A percentile compares a stretch with the other conserved stretches of the same genome.
These are phyloP conservation scores for Gypsophila paniculata DNA, from an alignment of 179 eudicot genomes.

Conservation along the genomic window DNA sequence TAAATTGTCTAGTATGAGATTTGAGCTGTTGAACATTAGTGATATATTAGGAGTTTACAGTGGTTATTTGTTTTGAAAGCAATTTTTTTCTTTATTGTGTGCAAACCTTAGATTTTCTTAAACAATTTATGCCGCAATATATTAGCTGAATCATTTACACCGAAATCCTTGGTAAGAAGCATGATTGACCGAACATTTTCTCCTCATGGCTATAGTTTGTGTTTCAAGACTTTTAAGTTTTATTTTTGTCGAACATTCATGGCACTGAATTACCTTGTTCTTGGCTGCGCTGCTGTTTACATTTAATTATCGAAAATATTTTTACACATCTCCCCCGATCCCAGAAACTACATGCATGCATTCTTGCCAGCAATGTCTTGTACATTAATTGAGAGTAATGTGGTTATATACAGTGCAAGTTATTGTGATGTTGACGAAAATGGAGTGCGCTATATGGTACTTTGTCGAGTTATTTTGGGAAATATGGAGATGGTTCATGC, in stretches of 20 bases:
- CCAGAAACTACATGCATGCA: background rate
- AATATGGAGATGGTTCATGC: slow-evolving; percentile 77
- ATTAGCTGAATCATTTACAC: too few species aligned
- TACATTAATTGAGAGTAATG: slow-evolving; percentile 15
- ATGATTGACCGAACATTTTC: too few species aligned
- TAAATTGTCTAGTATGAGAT: too few species aligned
- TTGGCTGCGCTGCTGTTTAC: slow-evolving; percentile 1
- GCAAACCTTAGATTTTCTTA: too few species aligned
- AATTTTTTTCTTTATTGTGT: too few species aligned
- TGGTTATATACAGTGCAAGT: slow-evolving; percentile 55
- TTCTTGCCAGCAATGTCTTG: slow-evolving; percentile 13
- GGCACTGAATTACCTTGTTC: background rate
- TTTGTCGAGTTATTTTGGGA: slow-evolving; percentile 96
- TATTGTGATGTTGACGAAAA: slow-evolving; percentile 95
- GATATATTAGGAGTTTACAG: too few species aligned
- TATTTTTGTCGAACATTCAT: too few species aligned
- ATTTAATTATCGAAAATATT: background rate
- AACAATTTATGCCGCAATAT: too few species aligned
- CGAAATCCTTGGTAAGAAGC: too few species aligned
- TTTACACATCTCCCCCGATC: background rate
- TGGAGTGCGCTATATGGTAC: slow-evolving; percentile 68
- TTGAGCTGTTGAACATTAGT: background rate
- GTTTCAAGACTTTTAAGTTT: too few species aligned
- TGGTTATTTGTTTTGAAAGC: too few species aligned
- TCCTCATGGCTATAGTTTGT: too few species aligned